Conservation (phyloP, 148 eudicot species). For the Fagopyrum tataricum region DNA sequence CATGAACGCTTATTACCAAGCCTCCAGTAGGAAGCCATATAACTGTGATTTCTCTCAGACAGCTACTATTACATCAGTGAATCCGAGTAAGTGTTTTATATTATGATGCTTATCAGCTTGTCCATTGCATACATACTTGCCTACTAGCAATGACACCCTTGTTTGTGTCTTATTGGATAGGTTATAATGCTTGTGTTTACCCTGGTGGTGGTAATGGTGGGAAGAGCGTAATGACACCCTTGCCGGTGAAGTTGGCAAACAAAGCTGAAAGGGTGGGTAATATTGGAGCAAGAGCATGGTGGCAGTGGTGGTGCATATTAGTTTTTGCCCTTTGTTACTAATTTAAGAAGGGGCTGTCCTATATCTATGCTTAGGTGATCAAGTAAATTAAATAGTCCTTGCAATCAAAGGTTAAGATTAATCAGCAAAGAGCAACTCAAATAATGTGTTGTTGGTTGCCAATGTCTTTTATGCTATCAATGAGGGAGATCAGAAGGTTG, state of each 20-base stretch:
- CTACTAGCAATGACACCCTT: too few species aligned
- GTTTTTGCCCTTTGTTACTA: slow-evolving; percentile 1
- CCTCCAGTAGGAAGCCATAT: slow-evolving; percentile 54
- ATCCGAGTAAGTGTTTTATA: slow-evolving; percentile 65
- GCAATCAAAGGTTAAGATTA: not conserved
- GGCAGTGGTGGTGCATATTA: slow-evolving; percentile 7
- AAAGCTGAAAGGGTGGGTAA: not conserved
- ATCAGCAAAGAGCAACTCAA: not conserved
- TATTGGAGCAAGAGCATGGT: not conserved
- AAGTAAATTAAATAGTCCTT: not conserved
- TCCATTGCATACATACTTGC: not conserved
- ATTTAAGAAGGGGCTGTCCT: not conserved
- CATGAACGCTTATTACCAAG: slow-evolving; percentile 71
- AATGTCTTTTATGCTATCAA: not conserved
- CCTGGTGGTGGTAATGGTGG: slow-evolving; percentile 29
- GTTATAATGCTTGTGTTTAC: slow-evolving; percentile 48
- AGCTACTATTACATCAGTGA: slow-evolving; percentile 46
- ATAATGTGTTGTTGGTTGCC: not conserved
- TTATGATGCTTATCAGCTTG: not conserved
- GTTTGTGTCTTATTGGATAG: slow-evolving; percentile 20
- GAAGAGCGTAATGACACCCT: not conserved
- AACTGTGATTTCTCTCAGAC: slow-evolving; percentile 72
- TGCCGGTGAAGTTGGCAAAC: slow-evolving; percentile 6
- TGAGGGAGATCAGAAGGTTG: not conserved
- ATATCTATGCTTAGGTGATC: not conserved